Conservation (phyloP, 805 yeast genomes). For the Zygosaccharomyces siamensis region DNA sequence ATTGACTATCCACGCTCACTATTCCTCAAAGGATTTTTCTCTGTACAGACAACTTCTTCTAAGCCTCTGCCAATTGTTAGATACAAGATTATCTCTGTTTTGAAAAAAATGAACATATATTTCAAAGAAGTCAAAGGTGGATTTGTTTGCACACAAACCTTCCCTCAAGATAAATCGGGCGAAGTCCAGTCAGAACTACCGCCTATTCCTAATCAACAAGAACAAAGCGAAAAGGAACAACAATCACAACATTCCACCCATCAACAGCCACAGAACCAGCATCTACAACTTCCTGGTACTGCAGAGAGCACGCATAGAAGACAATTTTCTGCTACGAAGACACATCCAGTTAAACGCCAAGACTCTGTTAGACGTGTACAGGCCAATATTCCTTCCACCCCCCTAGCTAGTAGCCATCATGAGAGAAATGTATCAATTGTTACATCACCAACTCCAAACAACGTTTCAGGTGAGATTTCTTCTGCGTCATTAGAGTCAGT, state of each 20-base stretch:
- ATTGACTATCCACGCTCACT: slow-evolving; percentile 89
- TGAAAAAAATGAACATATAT: slow-evolving; percentile 70
- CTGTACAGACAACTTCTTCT: slow-evolving; percentile 92
- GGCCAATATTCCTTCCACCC: slow-evolving; percentile 51
- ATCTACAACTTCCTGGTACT: slow-evolving; percentile 12
- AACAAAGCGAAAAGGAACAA: slow-evolving; percentile 1
- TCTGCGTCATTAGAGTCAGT: slow-evolving; percentile 34
- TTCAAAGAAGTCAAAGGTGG: slow-evolving; percentile 93
- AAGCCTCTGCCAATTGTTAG: slow-evolving; percentile 86
- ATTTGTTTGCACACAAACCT: slow-evolving; percentile 70
- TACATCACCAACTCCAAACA: slow-evolving; percentile 29
- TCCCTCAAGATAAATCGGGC: slow-evolving; percentile 39
- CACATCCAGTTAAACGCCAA: slow-evolving; percentile 39
- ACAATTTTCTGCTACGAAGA: slow-evolving; percentile 24
- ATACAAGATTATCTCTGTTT: slow-evolving; percentile 71
- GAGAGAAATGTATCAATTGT: slow-evolving; percentile 27
- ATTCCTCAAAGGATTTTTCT: slow-evolving; percentile 87
- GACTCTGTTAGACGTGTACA: slow-evolving; percentile 30
- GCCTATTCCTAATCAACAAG: slow-evolving; percentile 1
- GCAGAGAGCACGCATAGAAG: slow-evolving; percentile 21
- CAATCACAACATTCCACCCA: not conserved
- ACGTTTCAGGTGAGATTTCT: slow-evolving; percentile 28
- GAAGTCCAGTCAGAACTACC: not conserved
- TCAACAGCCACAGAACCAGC: slow-evolving; percentile 6
- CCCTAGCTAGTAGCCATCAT: slow-evolving; percentile 40